Base-by-base conservation (phyloP, 2,329 filamentous ascomycete genomes). In the Tympanopsis confertula region DNA sequence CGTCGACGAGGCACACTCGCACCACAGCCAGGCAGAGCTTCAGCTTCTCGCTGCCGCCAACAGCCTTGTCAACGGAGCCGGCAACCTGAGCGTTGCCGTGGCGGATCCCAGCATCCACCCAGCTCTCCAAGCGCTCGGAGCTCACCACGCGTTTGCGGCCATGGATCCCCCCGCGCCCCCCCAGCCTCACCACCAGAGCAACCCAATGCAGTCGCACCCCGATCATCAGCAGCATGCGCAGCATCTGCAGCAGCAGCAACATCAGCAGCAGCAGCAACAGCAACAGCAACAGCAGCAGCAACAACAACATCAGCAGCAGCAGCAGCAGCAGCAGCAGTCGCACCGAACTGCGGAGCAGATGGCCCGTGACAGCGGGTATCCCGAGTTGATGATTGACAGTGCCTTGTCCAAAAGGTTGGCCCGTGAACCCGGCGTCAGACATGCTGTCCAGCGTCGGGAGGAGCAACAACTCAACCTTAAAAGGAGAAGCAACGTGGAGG, bases 401-500 rank as follows among this genome's bases (percentile, higher is more conserved):
- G 63, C 66, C 1, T 56, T 76, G 10, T 68, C 68, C n/a, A 71
- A 66, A 53, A 63, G 67, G 28, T 55, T 77, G n/a, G 62, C 67
- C 3, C 53, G 55, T 19, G 66, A 72, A 42, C 50, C 58, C 1
- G 69, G 69, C 24, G 54, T 64, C 43, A 66, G 71, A 3, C 59
- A 62, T 2, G 68, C 70, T 2, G 54, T 62, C 18, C 71, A 75
- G 55, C 66, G 73, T 13, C 66, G 69, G 13, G 59, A 63, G 5
- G 69, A 72, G 29, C 69, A 74, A 47, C 53, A 52, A 32, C 63
- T 77, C 15, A 76, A 77, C 52, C 58, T 76, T 7, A 58, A 57
- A n/a, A 62, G 73, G 3, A 64, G 71, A 0, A 74, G 72, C 52
- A 78, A 77, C 41, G 70, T 74, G 33, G 72, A 78, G 50, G 71